Base-by-base conservation (phyloP, 140 eudicot species). In the Erigeron philadelphicus region DNA sequence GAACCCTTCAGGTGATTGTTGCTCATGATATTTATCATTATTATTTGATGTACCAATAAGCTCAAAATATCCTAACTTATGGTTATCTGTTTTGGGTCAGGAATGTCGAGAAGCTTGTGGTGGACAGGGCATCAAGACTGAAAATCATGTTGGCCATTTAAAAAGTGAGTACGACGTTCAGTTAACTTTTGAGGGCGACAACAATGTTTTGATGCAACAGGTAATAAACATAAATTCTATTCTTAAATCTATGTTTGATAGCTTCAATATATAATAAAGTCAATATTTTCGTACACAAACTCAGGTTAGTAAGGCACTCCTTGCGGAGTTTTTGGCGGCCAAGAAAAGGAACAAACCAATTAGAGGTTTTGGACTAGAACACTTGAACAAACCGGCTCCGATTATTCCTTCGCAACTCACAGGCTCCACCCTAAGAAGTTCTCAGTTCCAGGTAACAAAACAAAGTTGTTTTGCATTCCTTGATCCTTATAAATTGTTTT, bases 151-250 rank as follows among this genome's bases (percentile, higher is more conserved):
- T 23, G 97, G 97, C 57, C 95, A 83, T 49, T 76, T 93, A 16
- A 93, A 89, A 78, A 87, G 95, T 50, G 98, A 93, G 81, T 85
- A 57, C 72, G 98, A 93, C 52, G 98, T 85, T 69, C 95, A 86
- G 21, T 76, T 83, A 16, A 93, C 98, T 47, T 83, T 93, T 66
- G 98, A 93, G 79, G 98, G 98, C 0, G 96, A 93, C 80, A 89
- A 93, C 76, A 83, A 93, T 70, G 94, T 93, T 71, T 94, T 93
- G 31, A 89, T 93, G 98, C 98, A 93, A 79, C 98, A 93, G 96
- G 98, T 93, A 84, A 11, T 75, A 17, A 63, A 12, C 61, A 31
- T 31, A 31, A 31, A 31, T 31, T 31, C 38, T 5, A 31, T 31
- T 2, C 3, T 31, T 31, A 31, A 31, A 1, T 31, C 46, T 67